Base-by-base conservation (phyloP, 2,329 filamentous ascomycete genomes). In the Aspergillus sp. region DNA sequence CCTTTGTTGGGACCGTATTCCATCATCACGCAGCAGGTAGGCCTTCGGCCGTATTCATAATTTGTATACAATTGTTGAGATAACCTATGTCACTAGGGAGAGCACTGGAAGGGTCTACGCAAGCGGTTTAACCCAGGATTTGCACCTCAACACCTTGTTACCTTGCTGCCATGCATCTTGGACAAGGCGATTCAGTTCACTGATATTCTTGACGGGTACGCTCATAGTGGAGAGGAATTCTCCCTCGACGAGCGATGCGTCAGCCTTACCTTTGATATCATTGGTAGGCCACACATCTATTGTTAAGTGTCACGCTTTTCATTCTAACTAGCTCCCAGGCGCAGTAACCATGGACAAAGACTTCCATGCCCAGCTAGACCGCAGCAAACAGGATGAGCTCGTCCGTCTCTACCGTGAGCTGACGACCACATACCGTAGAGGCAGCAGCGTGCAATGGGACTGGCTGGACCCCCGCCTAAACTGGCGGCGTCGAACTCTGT, bases 91-190 rank as follows among this genome's bases (percentile, higher is more conserved):
- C 21, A 12, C 43, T n/a, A 74, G 52, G 69, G 68, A 3, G 58
- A 64, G 13, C 28, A 67, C 19, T 74, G 72, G 72, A 75, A 72
- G 56, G 53, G 52, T 0, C 64, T 74, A 28, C 67, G 72, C 38
- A 66, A 66, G 25, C 64, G 69, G n/a, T 73, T 73, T 60, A 75
- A 73, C 49, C 69, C 71, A 0, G 72, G 71, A 13, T 75, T 75
- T 54, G 65, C 69, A 0, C 64, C 66, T 5, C 63, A 61, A 51
- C 67, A 75, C 58, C 63, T 74, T 7, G 63, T 71, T 36, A 70
- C 47, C 1, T 54, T 74, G 23, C 62, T 72, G 4, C 67, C 68
- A 2, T 64, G 62, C n/a, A 67, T 76, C 9, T 55, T 75, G 4
- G 68, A 74, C 36, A 70, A 69, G 17, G 65, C 63, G 9, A 28